Evolutionary conservation across 1,284 basidiomycete species (phyloP).

Genomic region (Puccinia sorghi): DNA sequence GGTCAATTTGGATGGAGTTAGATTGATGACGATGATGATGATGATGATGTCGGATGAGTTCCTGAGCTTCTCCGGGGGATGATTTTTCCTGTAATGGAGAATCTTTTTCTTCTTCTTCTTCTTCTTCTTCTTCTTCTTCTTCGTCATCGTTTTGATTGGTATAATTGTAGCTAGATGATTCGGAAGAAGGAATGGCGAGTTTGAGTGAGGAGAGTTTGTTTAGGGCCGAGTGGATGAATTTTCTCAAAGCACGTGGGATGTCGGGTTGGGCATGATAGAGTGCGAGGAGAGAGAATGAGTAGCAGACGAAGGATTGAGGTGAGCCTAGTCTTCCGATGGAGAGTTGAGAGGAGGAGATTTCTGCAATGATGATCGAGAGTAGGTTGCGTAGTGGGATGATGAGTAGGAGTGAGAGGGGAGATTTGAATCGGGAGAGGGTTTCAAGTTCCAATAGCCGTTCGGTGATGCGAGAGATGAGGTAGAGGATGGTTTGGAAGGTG

Average conservation of each 20-base stretch:
- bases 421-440: conserved; percentile 63
- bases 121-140: no score
- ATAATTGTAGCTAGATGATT: neutral
- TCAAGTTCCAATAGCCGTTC: conserved; percentile 73
- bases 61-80: no score
- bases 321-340: conserved; percentile 1
- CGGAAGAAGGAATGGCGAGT: no score
- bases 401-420: conserved; percentile 11
- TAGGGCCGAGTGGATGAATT: neutral
- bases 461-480: conserved; percentile 68
- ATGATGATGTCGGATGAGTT: no score
- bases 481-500: conserved; percentile 66
- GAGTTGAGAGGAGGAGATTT: neutral
- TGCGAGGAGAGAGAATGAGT: neutral
- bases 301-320: neutral
- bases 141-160: neutral
- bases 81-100: no score
- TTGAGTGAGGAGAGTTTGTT: neutral
- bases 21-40: neutral
- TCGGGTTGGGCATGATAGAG: conserved; percentile 16
- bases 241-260: neutral
- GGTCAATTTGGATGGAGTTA: neutral
- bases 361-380: neutral
- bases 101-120: no score
- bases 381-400: conserved; percentile 22